These are phyloP conservation scores for Melanogaster broomeanus DNA, from an alignment of 768 basidiomycete genomes.

Conservation along the genomic window DNA sequence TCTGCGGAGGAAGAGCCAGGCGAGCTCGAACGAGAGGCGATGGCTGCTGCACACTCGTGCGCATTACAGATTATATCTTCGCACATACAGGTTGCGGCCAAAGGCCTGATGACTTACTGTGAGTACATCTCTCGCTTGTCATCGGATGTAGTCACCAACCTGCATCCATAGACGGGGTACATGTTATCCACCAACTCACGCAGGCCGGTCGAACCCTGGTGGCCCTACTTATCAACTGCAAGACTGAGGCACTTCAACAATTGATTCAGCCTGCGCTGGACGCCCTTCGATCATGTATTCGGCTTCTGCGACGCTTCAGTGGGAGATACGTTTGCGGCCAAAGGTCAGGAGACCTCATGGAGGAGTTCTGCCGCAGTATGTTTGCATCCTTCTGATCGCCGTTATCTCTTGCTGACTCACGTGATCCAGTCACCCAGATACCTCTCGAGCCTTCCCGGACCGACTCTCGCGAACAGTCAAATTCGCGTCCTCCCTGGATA, in stretches of 20 bases:
- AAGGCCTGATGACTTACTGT: constrained; percentile 95
- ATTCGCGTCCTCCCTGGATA: constrained; percentile 79
- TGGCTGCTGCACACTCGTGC: constrained; percentile 72
- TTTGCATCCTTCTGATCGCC: constrained; percentile 10
- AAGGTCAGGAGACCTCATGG: constrained; percentile 89
- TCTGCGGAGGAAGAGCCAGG: constrained; percentile 52
- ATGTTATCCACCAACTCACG: constrained; percentile 93
- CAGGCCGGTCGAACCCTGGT: constrained; percentile 91
- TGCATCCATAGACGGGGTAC: constrained; percentile 72
- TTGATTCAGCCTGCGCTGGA: constrained; percentile 83
- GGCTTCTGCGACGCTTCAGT: constrained; percentile 84
- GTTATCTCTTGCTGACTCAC: constrained; percentile 10
- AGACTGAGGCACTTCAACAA: constrained; percentile 72
- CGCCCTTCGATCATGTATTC: constrained; percentile 84
- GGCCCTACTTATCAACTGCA: constrained; percentile 85
- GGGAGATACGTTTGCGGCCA: constrained; percentile 91
- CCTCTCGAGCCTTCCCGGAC: constrained; percentile 72
- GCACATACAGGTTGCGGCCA: constrained; percentile 82
- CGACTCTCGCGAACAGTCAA: constrained; percentile 48
- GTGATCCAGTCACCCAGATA: constrained; percentile 70
- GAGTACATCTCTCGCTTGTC: constrained; percentile 34
- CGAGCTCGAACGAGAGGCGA: constrained; percentile 76
- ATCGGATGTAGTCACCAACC: constrained; percentile 11
- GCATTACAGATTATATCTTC: constrained; percentile 82
- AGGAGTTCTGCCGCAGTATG: constrained; percentile 89